These are phyloP conservation scores for Karstenula rhodostoma DNA, from an alignment of 2,329 filamentous ascomycete genomes.

Conservation along the genomic window DNA sequence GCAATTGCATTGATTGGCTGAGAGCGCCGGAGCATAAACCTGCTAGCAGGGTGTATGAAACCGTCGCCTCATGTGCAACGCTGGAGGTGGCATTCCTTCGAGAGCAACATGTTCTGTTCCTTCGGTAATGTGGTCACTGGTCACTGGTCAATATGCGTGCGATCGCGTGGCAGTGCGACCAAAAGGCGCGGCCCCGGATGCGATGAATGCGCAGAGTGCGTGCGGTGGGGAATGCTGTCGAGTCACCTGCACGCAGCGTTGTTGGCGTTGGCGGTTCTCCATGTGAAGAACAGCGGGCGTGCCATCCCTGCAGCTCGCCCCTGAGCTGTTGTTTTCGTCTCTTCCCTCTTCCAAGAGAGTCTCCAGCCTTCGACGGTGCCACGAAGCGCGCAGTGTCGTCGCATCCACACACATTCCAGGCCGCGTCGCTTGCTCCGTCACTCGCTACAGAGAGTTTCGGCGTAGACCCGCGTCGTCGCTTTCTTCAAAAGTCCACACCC, in stretches of 20 bases:
- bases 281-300: neutral
- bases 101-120: neutral
- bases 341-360: neutral
- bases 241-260: neutral
- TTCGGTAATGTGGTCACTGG: neutral
- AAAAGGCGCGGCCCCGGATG: neutral
- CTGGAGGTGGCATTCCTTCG: neutral
- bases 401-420: neutral
- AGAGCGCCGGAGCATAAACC: neutral
- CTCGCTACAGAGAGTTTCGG: neutral
- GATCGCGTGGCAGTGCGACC: constrained; percentile 1
- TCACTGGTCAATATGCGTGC: neutral
- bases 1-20: neutral
- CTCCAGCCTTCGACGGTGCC: constrained; percentile 3
- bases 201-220: neutral
- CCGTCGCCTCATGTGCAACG: constrained; percentile 1
- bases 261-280: neutral
- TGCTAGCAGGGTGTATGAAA: constrained; percentile 10
- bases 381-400: constrained; percentile 6
- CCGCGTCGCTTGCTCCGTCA: neutral
- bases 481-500: neutral
- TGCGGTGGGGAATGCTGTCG: neutral
- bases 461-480: neutral
- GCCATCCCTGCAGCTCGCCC: constrained; percentile 4
- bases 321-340: constrained; percentile 3